Base-by-base conservation (phyloP, 257 asterid species). In the Hygrophila difformis region DNA sequence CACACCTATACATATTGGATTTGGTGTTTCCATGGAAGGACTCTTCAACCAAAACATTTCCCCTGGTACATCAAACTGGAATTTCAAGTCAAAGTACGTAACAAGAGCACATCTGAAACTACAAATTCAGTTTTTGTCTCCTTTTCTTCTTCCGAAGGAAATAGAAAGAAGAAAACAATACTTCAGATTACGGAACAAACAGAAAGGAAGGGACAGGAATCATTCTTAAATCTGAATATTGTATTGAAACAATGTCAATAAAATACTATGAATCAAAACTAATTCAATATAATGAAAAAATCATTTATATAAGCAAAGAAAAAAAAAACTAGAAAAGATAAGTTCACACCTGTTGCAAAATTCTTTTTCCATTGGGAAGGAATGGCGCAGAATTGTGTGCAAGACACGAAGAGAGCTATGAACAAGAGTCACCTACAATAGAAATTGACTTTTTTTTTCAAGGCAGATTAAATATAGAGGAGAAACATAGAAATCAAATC, bases 341-440 rank as follows among this genome's bases (percentile, higher is more conserved):
- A 21, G 40, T 26, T 50, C 51, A 39, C 53, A 89, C 97, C 98
- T 79, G 60, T 50, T 46, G 39, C 59, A 61, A 45, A 63, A 21
- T 35, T 61, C 64, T 33, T 49, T 68, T 59, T 53, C 80, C 73
- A 71, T 53, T 66, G 43, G 49, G 66, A 62, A 65, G 63, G 74
- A 64, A 60, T 64, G 59, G 47, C 66, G 66, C 63, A 82, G 63
- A 58, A 78, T 57, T 58, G 61, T 68, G 72, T 51, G 92, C 47
- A 89, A 50, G 43, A 89, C 64, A 57, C 68, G 82, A 59, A 85
- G 77, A 61, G 96, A 75, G 59, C 81, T 63, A 47, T 69, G 78
- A 50, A 78, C 68, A 61, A 85, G 62, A 53, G 47, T 72, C 59
- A 63, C 84, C 98, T 89, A 93, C 66, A 68, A 47, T 59, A 58